Conservation (phyloP, 306 rosid genomes). For the Dryas drummondii region DNA sequence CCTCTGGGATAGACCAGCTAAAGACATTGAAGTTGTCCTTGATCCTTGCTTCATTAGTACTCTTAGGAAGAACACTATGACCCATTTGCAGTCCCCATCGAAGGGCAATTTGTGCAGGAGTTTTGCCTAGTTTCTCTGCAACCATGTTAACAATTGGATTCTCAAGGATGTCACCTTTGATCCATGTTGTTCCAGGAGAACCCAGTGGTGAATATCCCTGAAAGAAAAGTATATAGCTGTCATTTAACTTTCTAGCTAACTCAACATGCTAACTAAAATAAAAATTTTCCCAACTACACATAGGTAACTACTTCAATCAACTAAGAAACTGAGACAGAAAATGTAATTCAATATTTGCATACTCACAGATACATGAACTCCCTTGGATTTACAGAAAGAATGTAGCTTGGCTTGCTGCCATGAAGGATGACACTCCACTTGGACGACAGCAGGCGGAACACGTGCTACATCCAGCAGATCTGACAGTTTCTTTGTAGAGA, state of each 20-base stretch:
- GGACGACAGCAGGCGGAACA: conserved; percentile 62
- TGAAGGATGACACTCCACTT: conserved; percentile 74
- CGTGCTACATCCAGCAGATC: conserved; percentile 51
- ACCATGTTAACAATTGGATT: conserved; percentile 41
- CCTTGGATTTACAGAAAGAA: conserved; percentile 52
- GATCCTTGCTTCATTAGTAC: conserved; percentile 63
- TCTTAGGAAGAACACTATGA: conserved; percentile 70
- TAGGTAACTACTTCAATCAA: background rate
- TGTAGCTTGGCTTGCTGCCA: conserved; percentile 58
- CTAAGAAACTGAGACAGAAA: background rate
- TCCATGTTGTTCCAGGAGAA: conserved; percentile 64
- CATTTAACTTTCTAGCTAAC: background rate
- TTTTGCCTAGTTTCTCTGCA: conserved; percentile 50
- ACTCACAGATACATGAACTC: conserved; percentile 66
- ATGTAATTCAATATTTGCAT: background rate
- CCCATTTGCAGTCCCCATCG: conserved; percentile 81
- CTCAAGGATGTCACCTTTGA: conserved; percentile 53
- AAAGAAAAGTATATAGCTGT: background rate
- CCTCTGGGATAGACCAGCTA: conserved; percentile 63
- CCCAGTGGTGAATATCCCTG: conserved; percentile 73
- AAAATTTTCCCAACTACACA: background rate
- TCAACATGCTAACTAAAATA: background rate
- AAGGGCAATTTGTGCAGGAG: conserved; percentile 68
- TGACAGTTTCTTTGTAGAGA: conserved; percentile 51
- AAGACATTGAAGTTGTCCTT: conserved; percentile 61